Evolutionary conservation across 306 rosid species (phyloP).

Genomic region (Pyrus betulifolia): DNA sequence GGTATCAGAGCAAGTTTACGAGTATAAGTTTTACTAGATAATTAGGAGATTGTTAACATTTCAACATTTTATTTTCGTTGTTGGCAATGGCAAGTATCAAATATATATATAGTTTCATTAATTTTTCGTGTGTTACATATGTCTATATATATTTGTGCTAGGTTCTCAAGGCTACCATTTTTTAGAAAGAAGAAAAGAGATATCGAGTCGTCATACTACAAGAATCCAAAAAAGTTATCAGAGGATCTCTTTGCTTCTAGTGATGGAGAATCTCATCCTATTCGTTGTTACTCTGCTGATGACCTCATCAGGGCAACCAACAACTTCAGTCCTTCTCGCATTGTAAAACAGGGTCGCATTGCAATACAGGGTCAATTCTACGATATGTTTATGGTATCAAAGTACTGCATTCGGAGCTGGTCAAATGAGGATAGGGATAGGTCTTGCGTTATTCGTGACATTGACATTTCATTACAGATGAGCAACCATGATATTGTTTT

Average conservation of each 20-base stretch:
- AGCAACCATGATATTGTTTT: not conserved
- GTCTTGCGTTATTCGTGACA: not conserved
- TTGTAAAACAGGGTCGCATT: too few relatives aligned
- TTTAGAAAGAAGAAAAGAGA: not conserved
- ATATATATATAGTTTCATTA: too few relatives aligned
- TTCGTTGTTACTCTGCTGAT: not conserved
- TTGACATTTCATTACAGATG: not conserved
- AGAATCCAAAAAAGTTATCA: not conserved
- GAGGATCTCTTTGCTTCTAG: not conserved
- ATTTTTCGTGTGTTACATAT: too few relatives aligned
- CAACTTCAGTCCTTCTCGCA: too few relatives aligned
- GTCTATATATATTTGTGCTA: not conserved
- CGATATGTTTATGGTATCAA: too few relatives aligned
- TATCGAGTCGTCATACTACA: too few relatives aligned
- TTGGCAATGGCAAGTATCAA: too few relatives aligned
- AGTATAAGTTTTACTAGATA: too few relatives aligned
- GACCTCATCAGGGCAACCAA: not conserved
- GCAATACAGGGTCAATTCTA: too few relatives aligned
- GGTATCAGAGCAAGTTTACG: too few relatives aligned
- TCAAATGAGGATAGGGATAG: not conserved
- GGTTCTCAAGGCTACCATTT: not conserved
- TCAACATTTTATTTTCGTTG: too few relatives aligned
- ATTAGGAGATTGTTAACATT: too few relatives aligned
- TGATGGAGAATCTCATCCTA: not conserved
- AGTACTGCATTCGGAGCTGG: not conserved